Evolutionary conservation across 805 yeast genomes (phyloP).

Genomic region (Pichia thaimueangensis): DNA sequence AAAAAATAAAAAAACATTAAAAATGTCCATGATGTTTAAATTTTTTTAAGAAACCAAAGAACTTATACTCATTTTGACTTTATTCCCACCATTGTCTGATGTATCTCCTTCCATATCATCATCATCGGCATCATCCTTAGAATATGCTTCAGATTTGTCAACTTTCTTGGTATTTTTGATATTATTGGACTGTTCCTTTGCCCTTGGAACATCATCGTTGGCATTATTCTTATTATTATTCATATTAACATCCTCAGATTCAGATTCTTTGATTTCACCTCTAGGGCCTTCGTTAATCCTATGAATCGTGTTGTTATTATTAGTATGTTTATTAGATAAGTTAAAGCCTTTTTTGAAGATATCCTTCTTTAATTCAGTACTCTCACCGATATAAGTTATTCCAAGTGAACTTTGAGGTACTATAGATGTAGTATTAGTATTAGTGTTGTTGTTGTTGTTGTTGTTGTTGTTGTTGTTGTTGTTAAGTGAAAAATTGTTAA

Average conservation of each 20-base stretch:
- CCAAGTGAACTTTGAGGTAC: neutral
- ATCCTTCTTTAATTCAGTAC: constrained; percentile 12
- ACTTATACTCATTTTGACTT: constrained; percentile 13
- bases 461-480: neutral
- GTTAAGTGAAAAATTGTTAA: neutral
- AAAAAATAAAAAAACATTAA: neutral
- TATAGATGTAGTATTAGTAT: neutral
- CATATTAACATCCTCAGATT: neutral
- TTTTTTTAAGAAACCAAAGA: constrained; percentile 6
- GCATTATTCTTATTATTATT: neutral
- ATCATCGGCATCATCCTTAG: neutral
- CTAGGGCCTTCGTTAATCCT: constrained; percentile 1
- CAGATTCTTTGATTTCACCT: constrained; percentile 3
- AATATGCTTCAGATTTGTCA: too few species aligned
- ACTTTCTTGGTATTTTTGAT: too few species aligned
- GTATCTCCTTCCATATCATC: neutral
- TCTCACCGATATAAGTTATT: neutral
- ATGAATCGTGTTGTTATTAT: neutral
- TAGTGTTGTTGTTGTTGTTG: neutral
- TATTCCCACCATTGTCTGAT: constrained; percentile 4
- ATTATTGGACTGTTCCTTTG: too few species aligned
- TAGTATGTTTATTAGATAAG: constrained; percentile 10
- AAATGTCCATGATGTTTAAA: too few species aligned
- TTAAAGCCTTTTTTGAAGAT: constrained; percentile 27
- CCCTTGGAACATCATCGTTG: neutral